These are phyloP conservation scores for Suhomyces faveliae DNA, from an alignment of 805 yeast species.

Conservation along the genomic window DNA sequence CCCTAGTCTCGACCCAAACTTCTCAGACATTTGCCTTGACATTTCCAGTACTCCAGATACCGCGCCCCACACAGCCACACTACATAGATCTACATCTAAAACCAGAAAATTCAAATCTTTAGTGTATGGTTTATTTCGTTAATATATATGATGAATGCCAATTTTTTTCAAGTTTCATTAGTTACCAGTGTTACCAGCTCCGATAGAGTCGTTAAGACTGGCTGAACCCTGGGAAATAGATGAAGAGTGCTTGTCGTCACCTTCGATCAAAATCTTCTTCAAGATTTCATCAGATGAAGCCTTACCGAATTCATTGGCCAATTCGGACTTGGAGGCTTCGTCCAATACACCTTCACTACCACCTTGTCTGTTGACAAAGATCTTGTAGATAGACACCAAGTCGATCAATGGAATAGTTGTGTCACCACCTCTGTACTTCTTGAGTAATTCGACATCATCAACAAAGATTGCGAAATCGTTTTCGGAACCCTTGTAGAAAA, in stretches of 20 bases:
- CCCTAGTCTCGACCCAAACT: neutral
- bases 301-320: conserved; percentile 69
- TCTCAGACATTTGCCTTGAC: neutral
- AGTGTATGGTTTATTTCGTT: neutral
- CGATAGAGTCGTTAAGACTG: conserved; percentile 46
- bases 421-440: conserved; percentile 51
- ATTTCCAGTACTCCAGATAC: neutral
- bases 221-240: conserved; percentile 20
- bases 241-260: conserved; percentile 46
- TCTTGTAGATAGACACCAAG: conserved; percentile 61
- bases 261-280: conserved; percentile 57
- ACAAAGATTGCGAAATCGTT: conserved; percentile 67
- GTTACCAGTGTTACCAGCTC: conserved; percentile 26
- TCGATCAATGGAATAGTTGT: conserved; percentile 56
- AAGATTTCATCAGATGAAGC: conserved; percentile 56
- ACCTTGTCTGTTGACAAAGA: conserved; percentile 60
- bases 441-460: conserved; percentile 49
- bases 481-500: conserved; percentile 63
- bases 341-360: conserved; percentile 74
- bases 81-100: neutral
- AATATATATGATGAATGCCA: neutral
- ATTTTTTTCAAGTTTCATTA: conserved; percentile 7
- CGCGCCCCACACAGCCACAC: neutral
- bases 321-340: conserved; percentile 64
- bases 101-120: neutral